phyloP scores from a whole-genome alignment of 805 yeast genomes.

The Nakazawaea molendinolei region DNA sequence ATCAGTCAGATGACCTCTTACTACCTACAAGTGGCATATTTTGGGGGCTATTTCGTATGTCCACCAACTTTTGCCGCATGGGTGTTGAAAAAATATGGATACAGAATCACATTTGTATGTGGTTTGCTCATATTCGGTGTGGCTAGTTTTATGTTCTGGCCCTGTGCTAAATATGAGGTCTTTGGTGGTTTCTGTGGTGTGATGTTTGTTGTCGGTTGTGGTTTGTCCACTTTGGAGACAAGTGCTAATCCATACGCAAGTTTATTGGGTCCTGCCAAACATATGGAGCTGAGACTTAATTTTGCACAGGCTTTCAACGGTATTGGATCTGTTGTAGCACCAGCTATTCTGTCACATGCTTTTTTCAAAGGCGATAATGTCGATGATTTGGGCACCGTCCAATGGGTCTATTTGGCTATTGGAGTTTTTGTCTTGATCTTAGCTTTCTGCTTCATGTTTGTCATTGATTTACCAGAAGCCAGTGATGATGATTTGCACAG shows the following conservation, averaged over 20 bases:
- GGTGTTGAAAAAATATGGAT: conserved; percentile 12
- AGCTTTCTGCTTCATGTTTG: conserved; percentile 11
- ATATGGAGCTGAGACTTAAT: conserved; percentile 12
- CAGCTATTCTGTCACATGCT: conserved; percentile 13
- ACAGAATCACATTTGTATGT: conserved; percentile 11
- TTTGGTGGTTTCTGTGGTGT: conserved; percentile 14
- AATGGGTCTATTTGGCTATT: conserved; percentile 15
- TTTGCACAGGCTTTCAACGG: conserved; percentile 14
- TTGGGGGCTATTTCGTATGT: conserved; percentile 14
- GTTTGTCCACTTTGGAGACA: conserved; percentile 13
- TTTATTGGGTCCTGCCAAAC: conserved; percentile 13
- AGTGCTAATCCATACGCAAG: conserved; percentile 13
- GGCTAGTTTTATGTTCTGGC: conserved; percentile 14
- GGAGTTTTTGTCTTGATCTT: conserved; percentile 12
- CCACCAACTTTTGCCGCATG: conserved; percentile 12
- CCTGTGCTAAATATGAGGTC: conserved; percentile 12
- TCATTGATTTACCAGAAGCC: conserved; percentile 15
- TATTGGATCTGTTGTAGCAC: conserved; percentile 14
- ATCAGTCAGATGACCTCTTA: conserved; percentile 11
- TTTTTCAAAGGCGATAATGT: conserved; percentile 13
- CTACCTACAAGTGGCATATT: conserved; percentile 13
- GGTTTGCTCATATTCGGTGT: conserved; percentile 11
- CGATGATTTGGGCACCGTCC: conserved; percentile 10
- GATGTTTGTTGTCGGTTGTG: conserved; percentile 14
- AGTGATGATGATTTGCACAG: conserved; percentile 13